These are phyloP conservation scores for Penicillium riverlandense DNA, from an alignment of 495 filamentous ascomycete genomes.

Conservation along the genomic window DNA sequence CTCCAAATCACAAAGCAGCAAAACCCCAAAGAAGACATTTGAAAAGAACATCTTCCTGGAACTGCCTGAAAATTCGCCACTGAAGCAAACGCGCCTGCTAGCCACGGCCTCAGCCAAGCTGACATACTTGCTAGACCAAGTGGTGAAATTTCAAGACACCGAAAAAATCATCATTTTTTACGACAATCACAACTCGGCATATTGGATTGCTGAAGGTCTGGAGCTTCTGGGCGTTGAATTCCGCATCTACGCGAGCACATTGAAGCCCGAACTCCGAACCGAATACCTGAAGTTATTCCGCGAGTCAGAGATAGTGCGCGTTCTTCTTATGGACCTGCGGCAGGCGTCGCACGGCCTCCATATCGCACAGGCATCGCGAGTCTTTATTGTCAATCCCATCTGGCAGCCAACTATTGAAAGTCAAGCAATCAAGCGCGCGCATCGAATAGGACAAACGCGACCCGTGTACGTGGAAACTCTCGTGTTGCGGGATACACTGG, in stretches of 20 bases:
- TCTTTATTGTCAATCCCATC: constrained; percentile 90
- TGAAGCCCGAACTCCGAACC: constrained; percentile 52
- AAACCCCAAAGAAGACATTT: constrained; percentile 29
- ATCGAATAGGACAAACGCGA: constrained; percentile 76
- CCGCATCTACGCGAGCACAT: constrained; percentile 73
- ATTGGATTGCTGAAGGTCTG: constrained; percentile 73
- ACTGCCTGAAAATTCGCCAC: constrained; percentile 40
- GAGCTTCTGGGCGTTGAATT: constrained; percentile 70
- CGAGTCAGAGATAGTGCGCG: constrained; percentile 51
- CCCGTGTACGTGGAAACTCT: constrained; percentile 84
- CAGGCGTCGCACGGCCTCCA: constrained; percentile 86
- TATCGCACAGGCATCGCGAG: constrained; percentile 69
- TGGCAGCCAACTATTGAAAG: constrained; percentile 81
- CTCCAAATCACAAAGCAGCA: constrained; percentile 19
- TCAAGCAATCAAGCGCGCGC: constrained; percentile 86
- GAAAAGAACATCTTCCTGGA: constrained; percentile 21
- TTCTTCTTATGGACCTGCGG: constrained; percentile 83
- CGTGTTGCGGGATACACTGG: constrained; percentile 71
- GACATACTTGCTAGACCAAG: constrained; percentile 71
- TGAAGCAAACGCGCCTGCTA: constrained; percentile 56
- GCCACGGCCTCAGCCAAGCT: constrained; percentile 84
- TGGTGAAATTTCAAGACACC: constrained; percentile 54
- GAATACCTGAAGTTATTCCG: constrained; percentile 77
- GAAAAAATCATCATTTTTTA: constrained; percentile 95
- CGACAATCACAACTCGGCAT: constrained; percentile 78